A percentile compares a stretch with the other conserved stretches of the same genome.
phyloP scores from a whole-genome alignment of 1,139 yeast species.

The Suhomyces taliae region DNA sequence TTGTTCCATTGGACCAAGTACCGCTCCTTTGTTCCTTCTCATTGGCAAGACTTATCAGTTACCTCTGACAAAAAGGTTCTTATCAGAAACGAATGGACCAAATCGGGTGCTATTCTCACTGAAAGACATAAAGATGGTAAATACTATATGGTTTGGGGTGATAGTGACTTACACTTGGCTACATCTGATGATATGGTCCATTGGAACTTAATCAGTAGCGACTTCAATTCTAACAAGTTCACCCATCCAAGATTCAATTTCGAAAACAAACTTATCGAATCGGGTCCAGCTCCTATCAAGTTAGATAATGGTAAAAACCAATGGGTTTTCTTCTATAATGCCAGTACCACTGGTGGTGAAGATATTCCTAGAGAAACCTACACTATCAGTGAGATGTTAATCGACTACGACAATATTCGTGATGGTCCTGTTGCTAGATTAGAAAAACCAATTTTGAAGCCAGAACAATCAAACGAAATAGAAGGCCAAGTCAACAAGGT shows the following conservation, averaged over 20 bases:
- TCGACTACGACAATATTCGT: conserved; percentile 40
- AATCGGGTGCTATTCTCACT: conserved; percentile 45
- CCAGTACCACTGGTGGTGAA: conserved; percentile 41
- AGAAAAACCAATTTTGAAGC: conserved; percentile 38
- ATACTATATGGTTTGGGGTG: conserved; percentile 51
- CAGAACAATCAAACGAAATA: conserved; percentile 38
- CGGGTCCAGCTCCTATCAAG: conserved; percentile 47
- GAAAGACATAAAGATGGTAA: conserved; percentile 34
- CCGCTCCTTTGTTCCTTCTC: conserved; percentile 35
- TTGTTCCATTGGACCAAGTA: conserved; percentile 42
- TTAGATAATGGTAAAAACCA: conserved; percentile 31
- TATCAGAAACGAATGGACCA: conserved; percentile 42
- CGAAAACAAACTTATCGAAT: conserved; percentile 43
- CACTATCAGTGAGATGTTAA: conserved; percentile 42
- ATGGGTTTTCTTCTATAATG: conserved; percentile 42
- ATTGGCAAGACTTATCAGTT: conserved; percentile 37
- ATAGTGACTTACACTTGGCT: conserved; percentile 41
- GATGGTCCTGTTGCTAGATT: conserved; percentile 41
- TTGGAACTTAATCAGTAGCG: conserved; percentile 32
- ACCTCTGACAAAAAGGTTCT: conserved; percentile 23
- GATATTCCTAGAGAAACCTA: conserved; percentile 34
- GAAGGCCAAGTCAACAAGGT: conserved; percentile 46
- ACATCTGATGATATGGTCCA: conserved; percentile 33
- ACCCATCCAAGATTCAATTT: conserved; percentile 32
- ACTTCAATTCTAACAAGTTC: conserved; percentile 25